Evolutionary conservation across 2,329 filamentous ascomycete genomes (phyloP), one percentile per base, ranked within the genome.

Genomic region (Fusarium buharicum): DNA sequence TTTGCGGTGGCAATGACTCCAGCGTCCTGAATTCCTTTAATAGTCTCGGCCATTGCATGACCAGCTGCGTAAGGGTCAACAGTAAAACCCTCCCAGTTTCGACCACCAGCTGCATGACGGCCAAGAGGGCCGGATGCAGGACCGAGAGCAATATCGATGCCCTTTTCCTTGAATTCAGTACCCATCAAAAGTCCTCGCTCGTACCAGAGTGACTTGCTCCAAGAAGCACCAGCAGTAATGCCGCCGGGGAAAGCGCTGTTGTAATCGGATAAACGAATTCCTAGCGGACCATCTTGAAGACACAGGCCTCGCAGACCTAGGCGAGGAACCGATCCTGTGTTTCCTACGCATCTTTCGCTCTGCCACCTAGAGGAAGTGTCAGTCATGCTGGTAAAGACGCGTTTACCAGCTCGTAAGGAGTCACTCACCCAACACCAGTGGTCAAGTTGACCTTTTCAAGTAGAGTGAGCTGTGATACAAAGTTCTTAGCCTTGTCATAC

Each of bases 401-500:
- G 6, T 4, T 17, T 4, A 12, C 13, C 9, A n/a, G 8, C 24
- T 46, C 9, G 9, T 11, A 4, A 2, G 2, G 6, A 49, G 16
- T 6, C 6, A 78, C 87, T 75, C 78, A 94, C 85, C 93, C 93
- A 63, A 90, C 86, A 75, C 94, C 94, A 1, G 93, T 97, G 3
- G 94, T 98, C 64, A 99, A 75, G 75, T 98, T 98, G 76, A 98
- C 92, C 79, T 97, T 97, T 76, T 97, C 93, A 11, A 87, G 73
- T 31, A 97, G 82, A 1, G 92, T 96, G 77, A 97, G 78, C 73
- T 93, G 87, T 10, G 89, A 90, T 40, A 97, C 92, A 70, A 97
- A 94, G 3, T 82, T 85, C 66, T 85, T 86, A 1, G 93, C 93
- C 75, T 90, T 88, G 17, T 77, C 79, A 68, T 96, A 93, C 34